phyloP scores from a whole-genome alignment of 2,329 filamentous ascomycete species.

The Myriosclerotinia duriaeana region DNA sequence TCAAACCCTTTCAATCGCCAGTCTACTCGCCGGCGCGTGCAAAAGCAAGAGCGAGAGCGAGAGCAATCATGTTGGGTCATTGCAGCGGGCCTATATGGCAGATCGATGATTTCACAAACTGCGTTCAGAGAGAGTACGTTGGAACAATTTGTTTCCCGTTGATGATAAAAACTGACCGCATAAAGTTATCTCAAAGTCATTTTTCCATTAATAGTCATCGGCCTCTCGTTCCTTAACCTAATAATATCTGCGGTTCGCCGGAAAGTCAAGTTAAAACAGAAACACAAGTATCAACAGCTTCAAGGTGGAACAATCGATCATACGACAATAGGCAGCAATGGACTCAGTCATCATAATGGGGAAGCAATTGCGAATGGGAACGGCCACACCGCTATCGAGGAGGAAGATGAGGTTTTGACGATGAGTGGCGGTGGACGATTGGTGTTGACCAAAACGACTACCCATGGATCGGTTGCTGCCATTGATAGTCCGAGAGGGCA shows the following conservation, averaged over 20 bases:
- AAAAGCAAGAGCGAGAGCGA: background rate
- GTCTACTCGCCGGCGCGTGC: background rate
- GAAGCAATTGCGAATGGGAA: constrained; percentile 23
- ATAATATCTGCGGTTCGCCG: constrained; percentile 56
- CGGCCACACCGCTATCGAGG: constrained; percentile 43
- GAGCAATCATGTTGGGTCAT: constrained; percentile 32
- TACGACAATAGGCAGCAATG: constrained; percentile 35
- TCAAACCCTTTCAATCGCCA: background rate
- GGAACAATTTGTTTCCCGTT: background rate
- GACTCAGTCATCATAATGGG: constrained; percentile 4
- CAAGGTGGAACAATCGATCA: constrained; percentile 46
- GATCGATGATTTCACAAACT: constrained; percentile 62
- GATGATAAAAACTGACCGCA: background rate
- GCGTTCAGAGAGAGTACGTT: constrained; percentile 67
- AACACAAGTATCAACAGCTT: constrained; percentile 57
- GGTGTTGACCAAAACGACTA: constrained; percentile 58
- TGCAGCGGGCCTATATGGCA: constrained; percentile 50
- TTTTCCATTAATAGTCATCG: constrained; percentile 71
- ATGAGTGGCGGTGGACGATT: constrained; percentile 59
- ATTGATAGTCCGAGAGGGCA: constrained; percentile 76
- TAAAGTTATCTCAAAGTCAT: constrained; percentile 75
- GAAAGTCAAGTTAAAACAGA: constrained; percentile 52
- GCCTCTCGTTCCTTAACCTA: constrained; percentile 68
- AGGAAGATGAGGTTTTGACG: constrained; percentile 58
- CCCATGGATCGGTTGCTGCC: constrained; percentile 64